Percentiles rank a stretch among this genome's conserved stretches.
Conservation (phyloP, 2,329 filamentous ascomycete species). For the Colletotrichum sp. region DNA sequence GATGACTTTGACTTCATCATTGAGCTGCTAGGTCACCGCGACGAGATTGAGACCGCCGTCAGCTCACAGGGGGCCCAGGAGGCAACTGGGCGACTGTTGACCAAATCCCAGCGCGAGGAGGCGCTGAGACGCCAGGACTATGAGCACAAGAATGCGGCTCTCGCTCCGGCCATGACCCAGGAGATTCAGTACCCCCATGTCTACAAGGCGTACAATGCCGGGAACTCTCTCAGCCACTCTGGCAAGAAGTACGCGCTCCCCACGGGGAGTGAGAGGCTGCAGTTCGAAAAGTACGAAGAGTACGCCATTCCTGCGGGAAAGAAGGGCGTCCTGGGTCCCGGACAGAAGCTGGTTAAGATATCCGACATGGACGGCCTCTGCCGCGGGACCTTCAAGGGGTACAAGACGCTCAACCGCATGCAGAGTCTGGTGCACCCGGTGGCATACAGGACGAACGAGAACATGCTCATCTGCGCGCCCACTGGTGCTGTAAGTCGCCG, state of each 20-base stretch:
- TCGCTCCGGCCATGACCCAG: slow-evolving; percentile 75
- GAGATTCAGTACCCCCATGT: slow-evolving; percentile 90
- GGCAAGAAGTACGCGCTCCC: slow-evolving; percentile 88
- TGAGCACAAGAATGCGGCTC: slow-evolving; percentile 78
- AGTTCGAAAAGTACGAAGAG: slow-evolving; percentile 85
- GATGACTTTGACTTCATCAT: slow-evolving; percentile 93
- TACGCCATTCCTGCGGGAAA: slow-evolving; percentile 83
- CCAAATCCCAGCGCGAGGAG: slow-evolving; percentile 78
- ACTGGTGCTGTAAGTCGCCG: slow-evolving; percentile 77
- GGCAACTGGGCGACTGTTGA: slow-evolving; percentile 65
- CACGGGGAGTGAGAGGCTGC: slow-evolving; percentile 71
- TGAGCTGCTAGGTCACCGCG: slow-evolving; percentile 81
- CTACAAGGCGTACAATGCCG: slow-evolving; percentile 82
- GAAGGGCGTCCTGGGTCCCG: slow-evolving; percentile 74
- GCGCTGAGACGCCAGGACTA: slow-evolving; percentile 77
- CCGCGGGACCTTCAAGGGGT: slow-evolving; percentile 89
- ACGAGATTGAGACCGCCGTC: slow-evolving; percentile 64
- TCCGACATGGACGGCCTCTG: slow-evolving; percentile 88
- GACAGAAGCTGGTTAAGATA: slow-evolving; percentile 80
- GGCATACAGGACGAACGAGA: slow-evolving; percentile 94
- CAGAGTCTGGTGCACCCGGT: slow-evolving; percentile 96
- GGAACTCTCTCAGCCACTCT: slow-evolving; percentile 81
- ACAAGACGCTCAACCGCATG: slow-evolving; percentile 95
- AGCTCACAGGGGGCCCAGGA: slow-evolving; percentile 39
- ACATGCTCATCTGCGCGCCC: slow-evolving; percentile 98